A percentile compares a stretch with the other conserved stretches of the same genome.
Evolutionary conservation across 129 eudicot species (phyloP).

Genomic region (Scalesia atractyloides): DNA sequence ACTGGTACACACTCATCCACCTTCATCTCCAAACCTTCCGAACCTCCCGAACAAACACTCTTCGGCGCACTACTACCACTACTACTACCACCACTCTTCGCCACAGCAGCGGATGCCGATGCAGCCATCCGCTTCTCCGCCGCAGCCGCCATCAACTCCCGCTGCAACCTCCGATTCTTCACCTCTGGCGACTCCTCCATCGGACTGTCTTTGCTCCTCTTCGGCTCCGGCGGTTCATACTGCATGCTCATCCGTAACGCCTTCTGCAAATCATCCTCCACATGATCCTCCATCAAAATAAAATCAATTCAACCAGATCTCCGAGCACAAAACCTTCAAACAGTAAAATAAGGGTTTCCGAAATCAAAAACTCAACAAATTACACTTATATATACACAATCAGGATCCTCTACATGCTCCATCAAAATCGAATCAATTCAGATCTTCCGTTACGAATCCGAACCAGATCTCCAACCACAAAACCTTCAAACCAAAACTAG

Average conservation of each 20-base stretch:
- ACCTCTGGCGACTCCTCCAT: slow-evolving; percentile 53
- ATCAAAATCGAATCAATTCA: slow-evolving; percentile 26
- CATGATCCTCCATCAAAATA: slow-evolving; percentile 67
- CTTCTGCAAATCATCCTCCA: slow-evolving; percentile 82
- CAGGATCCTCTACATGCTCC: slow-evolving; percentile 71
- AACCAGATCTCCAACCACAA: slow-evolving; percentile 17
- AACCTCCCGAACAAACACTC: slow-evolving; percentile 4
- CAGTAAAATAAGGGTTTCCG: slow-evolving; percentile 37
- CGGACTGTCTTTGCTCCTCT: slow-evolving; percentile 63
- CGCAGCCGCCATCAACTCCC: slow-evolving; percentile 94
- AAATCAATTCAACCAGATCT: slow-evolving; percentile 17
- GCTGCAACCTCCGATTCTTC: slow-evolving; percentile 54
- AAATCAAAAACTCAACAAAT: slow-evolving; percentile 19
- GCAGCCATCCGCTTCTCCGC: slow-evolving; percentile 83
- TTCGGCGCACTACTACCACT: slow-evolving; percentile 13
- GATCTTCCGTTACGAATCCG: no score
- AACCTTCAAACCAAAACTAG: slow-evolving; percentile 34
- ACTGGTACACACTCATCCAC: slow-evolving; percentile 32
- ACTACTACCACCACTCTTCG: slow-evolving; percentile 29
- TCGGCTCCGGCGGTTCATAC: slow-evolving; percentile 83
- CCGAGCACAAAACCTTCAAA: slow-evolving; percentile 22
- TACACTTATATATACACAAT: slow-evolving; percentile 8
- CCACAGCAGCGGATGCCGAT: slow-evolving; percentile 65
- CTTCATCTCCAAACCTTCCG: slow-evolving; percentile 22
- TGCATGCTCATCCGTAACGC: slow-evolving; percentile 91